phyloP scores from a whole-genome alignment of 1,284 basidiomycete species.

The Coniferiporia sulphurascens region DNA sequence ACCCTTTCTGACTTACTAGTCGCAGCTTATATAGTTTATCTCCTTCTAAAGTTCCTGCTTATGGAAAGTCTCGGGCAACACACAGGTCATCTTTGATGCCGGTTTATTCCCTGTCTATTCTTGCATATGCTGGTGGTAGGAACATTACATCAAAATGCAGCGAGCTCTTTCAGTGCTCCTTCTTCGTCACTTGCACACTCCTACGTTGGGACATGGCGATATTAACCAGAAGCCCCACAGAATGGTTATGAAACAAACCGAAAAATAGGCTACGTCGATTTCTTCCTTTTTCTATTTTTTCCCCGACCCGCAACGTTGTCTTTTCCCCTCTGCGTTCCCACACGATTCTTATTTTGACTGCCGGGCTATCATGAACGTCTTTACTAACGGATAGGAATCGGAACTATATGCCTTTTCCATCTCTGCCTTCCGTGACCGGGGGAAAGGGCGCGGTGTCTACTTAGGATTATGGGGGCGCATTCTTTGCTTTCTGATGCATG shows the following conservation, averaged over 20 bases:
- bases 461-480: background rate
- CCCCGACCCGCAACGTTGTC: background rate
- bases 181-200: background rate
- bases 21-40: too few species aligned
- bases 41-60: too few species aligned
- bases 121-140: background rate
- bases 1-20: too few species aligned
- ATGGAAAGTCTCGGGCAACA: too few species aligned
- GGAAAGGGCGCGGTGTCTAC: background rate
- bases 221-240: background rate
- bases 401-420: background rate
- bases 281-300: background rate
- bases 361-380: too few species aligned
- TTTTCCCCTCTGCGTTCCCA: background rate
- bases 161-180: background rate
- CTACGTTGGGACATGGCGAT: background rate
- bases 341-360: background rate
- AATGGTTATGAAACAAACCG: background rate
- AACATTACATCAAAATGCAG: background rate
- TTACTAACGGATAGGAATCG: background rate
- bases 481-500: background rate
- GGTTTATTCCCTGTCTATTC: too few species aligned
- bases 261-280: background rate
- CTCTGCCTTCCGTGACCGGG: background rate
- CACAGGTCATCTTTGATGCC: too few species aligned